Evolutionary conservation across 768 basidiomycete species (phyloP).

Genomic region (Hypholoma fasciculare): DNA sequence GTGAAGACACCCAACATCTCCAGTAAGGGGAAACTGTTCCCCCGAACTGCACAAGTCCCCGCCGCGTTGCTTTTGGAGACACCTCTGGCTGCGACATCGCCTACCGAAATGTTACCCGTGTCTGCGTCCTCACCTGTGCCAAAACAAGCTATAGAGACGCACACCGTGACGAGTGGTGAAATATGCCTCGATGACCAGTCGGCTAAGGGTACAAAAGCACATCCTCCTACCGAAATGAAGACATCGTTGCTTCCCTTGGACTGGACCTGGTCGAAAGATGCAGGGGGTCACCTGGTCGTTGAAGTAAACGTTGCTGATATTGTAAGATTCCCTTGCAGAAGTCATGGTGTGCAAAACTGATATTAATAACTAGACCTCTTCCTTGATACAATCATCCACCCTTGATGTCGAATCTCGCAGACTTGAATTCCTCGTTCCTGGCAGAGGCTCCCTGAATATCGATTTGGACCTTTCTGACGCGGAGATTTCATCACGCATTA

Average conservation of each 20-base stretch:
- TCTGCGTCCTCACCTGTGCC: not conserved
- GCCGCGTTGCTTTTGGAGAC: conserved; percentile 16
- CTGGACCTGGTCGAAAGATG: conserved; percentile 57
- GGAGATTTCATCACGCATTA: conserved; percentile 38
- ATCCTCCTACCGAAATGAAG: not conserved
- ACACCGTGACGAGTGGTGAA: not conserved
- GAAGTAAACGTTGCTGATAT: conserved; percentile 49
- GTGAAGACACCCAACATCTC: conserved; percentile 76
- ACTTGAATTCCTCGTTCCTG: conserved; percentile 51
- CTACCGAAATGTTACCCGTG: not conserved
- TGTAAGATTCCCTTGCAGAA: conserved; percentile 40
- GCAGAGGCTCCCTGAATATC: conserved; percentile 51
- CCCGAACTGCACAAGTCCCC: conserved; percentile 61
- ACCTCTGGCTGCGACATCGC: conserved; percentile 8
- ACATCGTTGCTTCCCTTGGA: conserved; percentile 26
- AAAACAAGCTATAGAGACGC: not conserved
- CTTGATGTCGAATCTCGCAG: conserved; percentile 68
- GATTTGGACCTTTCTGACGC: conserved; percentile 57
- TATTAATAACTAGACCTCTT: conserved; percentile 38
- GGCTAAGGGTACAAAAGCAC: not conserved
- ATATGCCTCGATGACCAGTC: too few relatives aligned
- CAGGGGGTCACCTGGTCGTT: conserved; percentile 43
- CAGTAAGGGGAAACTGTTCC: conserved; percentile 65
- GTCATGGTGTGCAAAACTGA: not conserved
- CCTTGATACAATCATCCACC: conserved; percentile 43